Base-by-base conservation (phyloP, 345 rosid species). In the Schrenkiella parvula region DNA sequence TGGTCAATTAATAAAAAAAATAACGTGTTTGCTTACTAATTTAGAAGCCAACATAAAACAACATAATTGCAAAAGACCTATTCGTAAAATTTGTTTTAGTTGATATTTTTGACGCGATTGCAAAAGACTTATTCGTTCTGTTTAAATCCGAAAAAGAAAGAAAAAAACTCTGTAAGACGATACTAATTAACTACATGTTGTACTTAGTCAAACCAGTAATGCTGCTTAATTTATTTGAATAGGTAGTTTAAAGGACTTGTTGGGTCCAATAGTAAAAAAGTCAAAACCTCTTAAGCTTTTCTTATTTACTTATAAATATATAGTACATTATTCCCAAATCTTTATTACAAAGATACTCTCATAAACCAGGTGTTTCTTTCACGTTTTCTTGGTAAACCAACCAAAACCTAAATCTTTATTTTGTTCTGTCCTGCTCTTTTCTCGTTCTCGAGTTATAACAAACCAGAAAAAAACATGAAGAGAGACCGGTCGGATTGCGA, bases 401-500 rank as follows among this genome's bases (percentile, higher is more conserved):
- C 61, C 53, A n/a, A 62, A 41, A 52, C 62, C 69, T 4, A 72
- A 39, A 21, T 51, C 11, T 19, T 13, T 38, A 39, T 0, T 60
- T 48, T 7, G 28, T n/a, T 70, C 34, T 34, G 18, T 19, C 53
- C 18, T 68, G 22, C 21, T 68, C 39, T 60, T 70, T 71, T 13
- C 32, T 51, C 42, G 43, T 37, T 69, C 35, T 57, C 15, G 15
- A 43, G 15, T 14, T 32, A 57, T 2, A 21, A 52, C 26, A 22
- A 37, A 37, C 39, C 22, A 2, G 26, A n/a, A 39, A 38, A 21
- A 52, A 66, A 48, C 56, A 81, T 84, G 84, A 85, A 84, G 73
- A 80, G 88, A 78, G 79, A 17, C 9, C 68, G 80, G 68, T 78
- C 81, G 0, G 68, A 58, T 29, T 17, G 44, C 19, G 79, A 31